Percentiles rank a stretch among this genome's conserved stretches.
Conservation (phyloP, 345 rosid genomes). For the Lepidium didymum region DNA sequence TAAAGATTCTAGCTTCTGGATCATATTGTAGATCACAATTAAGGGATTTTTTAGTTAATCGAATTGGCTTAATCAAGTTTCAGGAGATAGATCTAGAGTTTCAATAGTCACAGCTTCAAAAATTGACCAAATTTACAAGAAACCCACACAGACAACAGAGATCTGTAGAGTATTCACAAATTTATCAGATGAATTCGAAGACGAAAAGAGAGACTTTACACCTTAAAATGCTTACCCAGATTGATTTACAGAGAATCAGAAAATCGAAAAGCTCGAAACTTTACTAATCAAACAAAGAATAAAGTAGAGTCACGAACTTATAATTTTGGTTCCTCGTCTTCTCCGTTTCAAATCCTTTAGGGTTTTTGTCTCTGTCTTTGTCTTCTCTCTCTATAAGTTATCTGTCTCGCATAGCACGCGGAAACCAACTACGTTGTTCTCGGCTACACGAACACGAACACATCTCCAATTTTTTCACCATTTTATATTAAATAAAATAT, state of each 20-base stretch:
- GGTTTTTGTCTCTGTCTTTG: conserved; percentile 1
- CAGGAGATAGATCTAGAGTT: conserved; percentile 5
- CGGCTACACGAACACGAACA: conserved; percentile 27
- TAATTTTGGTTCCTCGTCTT: conserved; percentile 13
- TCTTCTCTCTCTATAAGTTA: conserved; percentile 11
- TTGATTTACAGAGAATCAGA: background rate
- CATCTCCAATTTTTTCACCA: background rate
- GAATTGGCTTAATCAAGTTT: background rate
- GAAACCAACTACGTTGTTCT: conserved; percentile 25
- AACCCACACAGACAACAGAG: background rate
- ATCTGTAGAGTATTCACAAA: background rate
- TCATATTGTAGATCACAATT: background rate
- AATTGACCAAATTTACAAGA: background rate
- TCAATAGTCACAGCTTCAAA: background rate
- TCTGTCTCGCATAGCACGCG: conserved; percentile 14
- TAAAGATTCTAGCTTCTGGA: background rate
- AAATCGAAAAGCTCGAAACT: conserved; percentile 1
- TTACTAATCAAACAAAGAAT: background rate
- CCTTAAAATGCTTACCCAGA: background rate
- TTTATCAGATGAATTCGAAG: background rate
- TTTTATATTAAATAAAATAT: background rate
- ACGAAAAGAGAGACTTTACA: background rate
- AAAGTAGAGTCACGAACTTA: background rate
- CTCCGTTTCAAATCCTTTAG: conserved; percentile 2
- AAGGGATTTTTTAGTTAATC: background rate